Conservation (phyloP, 441 rosid species). For the Populus trichocarpa region DNA sequence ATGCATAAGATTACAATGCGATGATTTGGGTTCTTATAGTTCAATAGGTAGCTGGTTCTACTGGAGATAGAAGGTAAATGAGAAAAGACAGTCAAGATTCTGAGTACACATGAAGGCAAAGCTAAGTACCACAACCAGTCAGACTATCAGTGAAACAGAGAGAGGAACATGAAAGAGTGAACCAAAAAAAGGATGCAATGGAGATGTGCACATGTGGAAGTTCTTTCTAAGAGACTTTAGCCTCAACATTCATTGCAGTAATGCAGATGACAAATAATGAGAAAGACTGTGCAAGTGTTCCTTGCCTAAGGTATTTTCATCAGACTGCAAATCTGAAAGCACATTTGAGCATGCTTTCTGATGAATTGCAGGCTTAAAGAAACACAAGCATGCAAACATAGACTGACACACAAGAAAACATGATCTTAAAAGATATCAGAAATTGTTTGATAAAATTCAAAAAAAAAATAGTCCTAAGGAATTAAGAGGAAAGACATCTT, state of each 20-base stretch:
- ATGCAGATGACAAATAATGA: not conserved
- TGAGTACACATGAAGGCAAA: not conserved
- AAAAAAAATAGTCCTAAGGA: constrained; percentile 9
- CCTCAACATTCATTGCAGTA: not conserved
- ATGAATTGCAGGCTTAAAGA: not conserved
- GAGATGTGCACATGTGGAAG: not conserved
- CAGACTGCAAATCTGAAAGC: not conserved
- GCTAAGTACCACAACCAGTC: not conserved
- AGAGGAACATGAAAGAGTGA: not conserved
- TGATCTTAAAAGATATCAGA: constrained; percentile 1
- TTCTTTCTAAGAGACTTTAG: not conserved
- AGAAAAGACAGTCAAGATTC: not conserved
- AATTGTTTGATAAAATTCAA: not conserved
- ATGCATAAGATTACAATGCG: not conserved
- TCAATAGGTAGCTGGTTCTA: not conserved
- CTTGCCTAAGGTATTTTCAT: not conserved
- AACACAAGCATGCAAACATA: not conserved
- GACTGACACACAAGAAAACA: not conserved
- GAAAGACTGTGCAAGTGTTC: not conserved
- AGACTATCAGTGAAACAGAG: not conserved
- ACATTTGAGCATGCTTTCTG: not conserved
- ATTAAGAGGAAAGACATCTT: constrained; percentile 29
- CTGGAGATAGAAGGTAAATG: not conserved
- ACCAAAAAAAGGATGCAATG: not conserved
- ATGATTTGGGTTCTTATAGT: not conserved